These are phyloP conservation scores for Metschnikowia kunwiensis DNA, from an alignment of 805 yeast species.

Conservation along the genomic window DNA sequence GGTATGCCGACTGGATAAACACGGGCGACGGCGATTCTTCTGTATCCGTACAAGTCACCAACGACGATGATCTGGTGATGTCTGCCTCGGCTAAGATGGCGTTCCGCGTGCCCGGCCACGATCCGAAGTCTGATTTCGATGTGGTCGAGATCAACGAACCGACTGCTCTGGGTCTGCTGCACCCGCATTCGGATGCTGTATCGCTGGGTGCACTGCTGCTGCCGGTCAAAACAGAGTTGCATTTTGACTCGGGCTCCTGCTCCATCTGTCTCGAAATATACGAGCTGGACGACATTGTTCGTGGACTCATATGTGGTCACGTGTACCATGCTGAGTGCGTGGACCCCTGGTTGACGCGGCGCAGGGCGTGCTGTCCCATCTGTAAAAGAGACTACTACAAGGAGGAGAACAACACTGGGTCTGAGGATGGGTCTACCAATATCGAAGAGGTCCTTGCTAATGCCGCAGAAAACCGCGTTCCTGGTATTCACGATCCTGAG, in stretches of 20 bases:
- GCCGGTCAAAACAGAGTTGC: conserved; percentile 28
- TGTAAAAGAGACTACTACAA: conserved; percentile 67
- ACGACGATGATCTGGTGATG: conserved; percentile 1
- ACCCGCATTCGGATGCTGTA: conserved; percentile 1
- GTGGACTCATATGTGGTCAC: conserved; percentile 79
- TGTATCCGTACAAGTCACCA: not conserved
- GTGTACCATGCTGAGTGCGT: conserved; percentile 77
- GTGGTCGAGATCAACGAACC: not conserved
- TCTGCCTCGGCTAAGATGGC: conserved; percentile 2
- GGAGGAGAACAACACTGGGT: conserved; percentile 14
- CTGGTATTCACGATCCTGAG: not conserved
- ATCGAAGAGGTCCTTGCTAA: conserved; percentile 2
- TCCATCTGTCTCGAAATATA: conserved; percentile 73
- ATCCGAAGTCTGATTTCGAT: not conserved
- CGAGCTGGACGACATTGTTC: conserved; percentile 59
- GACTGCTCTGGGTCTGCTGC: not conserved
- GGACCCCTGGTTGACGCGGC: conserved; percentile 74
- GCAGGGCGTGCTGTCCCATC: conserved; percentile 81
- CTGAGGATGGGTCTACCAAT: conserved; percentile 1
- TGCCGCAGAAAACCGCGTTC: not conserved
- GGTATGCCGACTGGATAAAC: conserved; percentile 57
- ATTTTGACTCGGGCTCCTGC: conserved; percentile 66
- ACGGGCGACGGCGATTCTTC: conserved; percentile 49
- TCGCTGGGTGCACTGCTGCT: conserved; percentile 10
- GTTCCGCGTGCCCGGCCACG: not conserved